Evolutionary conservation across 129 eudicot genomes (phyloP).

Genomic region (Helianthus annuus): DNA sequence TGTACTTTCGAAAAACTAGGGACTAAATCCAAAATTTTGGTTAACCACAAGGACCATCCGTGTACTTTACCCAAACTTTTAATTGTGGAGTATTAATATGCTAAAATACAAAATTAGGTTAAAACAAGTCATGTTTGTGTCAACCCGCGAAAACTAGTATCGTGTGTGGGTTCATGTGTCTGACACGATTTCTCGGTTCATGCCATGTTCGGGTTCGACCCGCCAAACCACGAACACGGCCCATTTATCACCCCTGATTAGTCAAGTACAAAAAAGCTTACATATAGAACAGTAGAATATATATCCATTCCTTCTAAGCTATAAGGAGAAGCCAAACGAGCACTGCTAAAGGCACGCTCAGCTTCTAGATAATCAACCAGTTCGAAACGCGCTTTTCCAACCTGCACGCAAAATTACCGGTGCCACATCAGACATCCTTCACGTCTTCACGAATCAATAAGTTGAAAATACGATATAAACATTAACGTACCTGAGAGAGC

Average conservation of each 20-base stretch:
- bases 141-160: background rate
- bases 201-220: background rate
- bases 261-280: conserved; percentile 37
- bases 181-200: background rate
- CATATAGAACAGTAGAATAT: conserved; percentile 89
- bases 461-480: background rate
- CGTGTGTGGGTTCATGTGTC: background rate
- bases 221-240: background rate
- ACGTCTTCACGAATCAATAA: background rate
- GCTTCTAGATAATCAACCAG: conserved; percentile 96
- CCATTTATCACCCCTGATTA: background rate
- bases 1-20: too few species aligned
- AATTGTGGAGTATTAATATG: background rate
- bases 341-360: conserved; percentile 75
- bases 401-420: conserved; percentile 41
- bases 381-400: conserved; percentile 96
- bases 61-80: background rate
- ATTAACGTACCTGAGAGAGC: conserved; percentile 72
- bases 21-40: too few species aligned
- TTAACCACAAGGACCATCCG: too few species aligned
- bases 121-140: background rate
- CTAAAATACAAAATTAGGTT: background rate
- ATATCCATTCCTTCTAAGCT: conserved; percentile 96
- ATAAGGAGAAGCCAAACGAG: conserved; percentile 85
- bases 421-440: background rate